Base-by-base conservation (phyloP, 805 yeast species). In the Candida pseudoglaebosa region DNA sequence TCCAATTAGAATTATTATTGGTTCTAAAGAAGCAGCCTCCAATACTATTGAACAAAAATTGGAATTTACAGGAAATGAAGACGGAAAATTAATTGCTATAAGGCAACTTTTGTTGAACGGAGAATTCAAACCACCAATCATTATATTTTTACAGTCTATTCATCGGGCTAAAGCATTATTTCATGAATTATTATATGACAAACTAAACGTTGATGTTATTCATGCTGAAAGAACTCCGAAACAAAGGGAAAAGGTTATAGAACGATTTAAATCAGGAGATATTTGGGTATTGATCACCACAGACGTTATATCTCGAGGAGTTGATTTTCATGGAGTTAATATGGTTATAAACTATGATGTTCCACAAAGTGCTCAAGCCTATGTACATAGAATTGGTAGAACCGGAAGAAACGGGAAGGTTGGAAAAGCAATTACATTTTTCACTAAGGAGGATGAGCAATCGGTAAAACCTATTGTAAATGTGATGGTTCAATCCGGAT, bases 361-460 rank as follows among this genome's bases (percentile, higher is more conserved):
- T 9, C 99, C 99, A 13, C 85, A 80, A 52, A 78, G 84, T 32
- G 88, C 97, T 1, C 97, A 91, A 61, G 83, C 96, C 0, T 93
- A 93, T 59, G 96, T 93, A 33, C 99, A 93, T 62, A 79, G 99
- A 66, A 87, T 93, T 53, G 99, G 99, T 62, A 84, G 99, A 72
- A 91, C 99, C 2, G 99, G 99, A 49, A 82, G 99, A 73, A 96
- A 88, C 38, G 96, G 95, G 1, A 78, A 84, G 43, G 53, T 65
- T 6, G 99, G 99, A 41, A 75, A 74, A 50, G 97, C 98, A 0
- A 78, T 93, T 14, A 93, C 99, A 0, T 82, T 90, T 48, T 93
- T 85, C 67, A 91, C 99, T 18, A 90, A 89, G 56, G 95, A 87
- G 46, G 99, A 93, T 57, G 62, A 76, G 3, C 59, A 75, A 40